Percentiles rank a stretch among this genome's conserved stretches.
phyloP scores from a whole-genome alignment of 2,329 filamentous ascomycete species.

The Aspergillus transmontanensis region DNA sequence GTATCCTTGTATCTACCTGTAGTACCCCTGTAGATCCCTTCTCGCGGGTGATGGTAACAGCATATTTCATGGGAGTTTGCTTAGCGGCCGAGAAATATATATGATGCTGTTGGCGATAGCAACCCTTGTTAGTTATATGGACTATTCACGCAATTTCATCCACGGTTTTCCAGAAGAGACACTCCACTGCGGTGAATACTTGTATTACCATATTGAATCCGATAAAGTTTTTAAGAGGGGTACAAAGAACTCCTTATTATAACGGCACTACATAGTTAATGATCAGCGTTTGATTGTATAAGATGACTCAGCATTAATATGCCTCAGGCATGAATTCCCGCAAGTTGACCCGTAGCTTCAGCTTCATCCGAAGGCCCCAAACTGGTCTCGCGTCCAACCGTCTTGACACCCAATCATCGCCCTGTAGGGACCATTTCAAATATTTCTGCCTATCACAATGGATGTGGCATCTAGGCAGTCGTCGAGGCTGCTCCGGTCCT shows the following conservation, averaged over 20 bases:
- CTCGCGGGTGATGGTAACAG: neutral
- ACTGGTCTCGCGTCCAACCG: constrained; percentile 11
- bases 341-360: constrained; percentile 15
- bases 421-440: neutral
- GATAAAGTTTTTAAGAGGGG: neutral
- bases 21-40: neutral
- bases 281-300: constrained; percentile 1
- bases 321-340: constrained; percentile 30
- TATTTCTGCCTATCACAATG: constrained; percentile 29
- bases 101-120: no score
- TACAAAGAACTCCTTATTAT: neutral
- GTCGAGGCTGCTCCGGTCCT: constrained; percentile 35
- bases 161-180: neutral
- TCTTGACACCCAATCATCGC: neutral
- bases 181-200: neutral
- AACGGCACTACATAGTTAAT: neutral
- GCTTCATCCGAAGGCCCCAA: constrained; percentile 18
- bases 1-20: neutral
- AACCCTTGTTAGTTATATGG: no score
- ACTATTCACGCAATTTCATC: neutral
- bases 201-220: neutral
- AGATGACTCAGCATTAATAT: constrained; percentile 14
- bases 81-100: no score
- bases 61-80: neutral
- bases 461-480: constrained; percentile 41